Conservation (phyloP, 2,329 filamentous ascomycete genomes). For the Aschersonia sp. region DNA sequence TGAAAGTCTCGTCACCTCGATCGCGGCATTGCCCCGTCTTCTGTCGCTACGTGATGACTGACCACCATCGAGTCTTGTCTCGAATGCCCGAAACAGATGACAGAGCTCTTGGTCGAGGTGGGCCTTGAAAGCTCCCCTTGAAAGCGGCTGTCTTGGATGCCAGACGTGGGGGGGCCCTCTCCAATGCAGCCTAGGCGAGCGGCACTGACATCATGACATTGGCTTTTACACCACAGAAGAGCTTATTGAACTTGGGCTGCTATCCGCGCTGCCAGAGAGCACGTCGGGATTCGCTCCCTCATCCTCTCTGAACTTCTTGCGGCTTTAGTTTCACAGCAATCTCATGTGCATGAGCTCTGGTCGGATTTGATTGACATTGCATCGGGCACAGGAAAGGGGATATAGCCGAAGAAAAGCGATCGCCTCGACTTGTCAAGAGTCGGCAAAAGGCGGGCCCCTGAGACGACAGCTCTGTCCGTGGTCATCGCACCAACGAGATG, state of each 20-base stretch:
- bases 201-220: conserved; percentile 5
- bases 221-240: not conserved
- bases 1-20: too few relatives aligned
- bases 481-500: conserved; percentile 10
- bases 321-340: too few relatives aligned
- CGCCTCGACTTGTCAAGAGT: too few relatives aligned
- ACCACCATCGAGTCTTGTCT: not conserved
- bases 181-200: not conserved
- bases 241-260: not conserved
- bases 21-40: too few relatives aligned
- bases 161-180: not conserved
- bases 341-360: too few relatives aligned
- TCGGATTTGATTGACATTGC: too few relatives aligned
- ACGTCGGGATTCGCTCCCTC: not conserved
- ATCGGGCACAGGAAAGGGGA: too few relatives aligned
- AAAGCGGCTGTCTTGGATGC: not conserved
- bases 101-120: not conserved
- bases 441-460: too few relatives aligned
- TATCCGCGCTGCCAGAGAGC: not conserved
- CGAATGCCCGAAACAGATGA: not conserved
- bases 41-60: too few relatives aligned
- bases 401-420: too few relatives aligned
- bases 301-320: too few relatives aligned
- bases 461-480: not conserved
- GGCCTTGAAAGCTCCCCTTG: not conserved